Base-by-base conservation (phyloP, 2,329 filamentous ascomycete genomes). In the Xylariales sp. region DNA sequence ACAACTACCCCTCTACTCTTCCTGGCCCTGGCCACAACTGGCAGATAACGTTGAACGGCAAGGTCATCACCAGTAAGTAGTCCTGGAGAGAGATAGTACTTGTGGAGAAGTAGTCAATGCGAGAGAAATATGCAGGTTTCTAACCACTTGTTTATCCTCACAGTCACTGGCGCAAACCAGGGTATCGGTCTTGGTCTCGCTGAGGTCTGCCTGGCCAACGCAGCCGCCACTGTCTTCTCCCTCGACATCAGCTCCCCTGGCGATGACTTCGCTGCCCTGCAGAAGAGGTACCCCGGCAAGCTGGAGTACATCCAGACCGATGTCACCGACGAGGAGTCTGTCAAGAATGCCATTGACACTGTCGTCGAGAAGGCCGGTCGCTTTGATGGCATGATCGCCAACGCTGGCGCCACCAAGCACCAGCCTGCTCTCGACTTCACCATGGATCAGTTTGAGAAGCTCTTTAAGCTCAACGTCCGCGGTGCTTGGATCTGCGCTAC, bases 401-500 rank as follows among this genome's bases (percentile, higher is more conserved):
- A 63, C 48, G 63, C 63, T 7, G 64, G 64, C 34, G 61, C 61
- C 47, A 66, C 61, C 28, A 71, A 70, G 47, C 68, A 72, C 44
- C 60, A 66, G 43, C 57, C 65, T 0, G 64, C 67, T n/a, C 47
- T 72, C 20, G 56, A 67, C 13, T 71, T 71, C 41, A 54, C 54
- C 12, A 51, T 56, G 25, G 49, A 56, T 15, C 52, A 69, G 46
- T 41, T 68, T 19, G 61, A 68, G 38, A 51, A 56, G 42, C 43
- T 69, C 16, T 68, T 63, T 48, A 58, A 61, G 40, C 61, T 76
- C 29, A 74, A 75, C 47, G 64, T 70, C 14, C 65, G 60, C 33
- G 68, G 67, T 11, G 58, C 65, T 13, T 70, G 61, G 51, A 63
- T 63, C 49, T 70, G 65, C 47, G 67, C 67, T 8, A 65, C 57